Evolutionary conservation across 805 yeast genomes (phyloP).

Genomic region (Schwanniomyces sp.): DNA sequence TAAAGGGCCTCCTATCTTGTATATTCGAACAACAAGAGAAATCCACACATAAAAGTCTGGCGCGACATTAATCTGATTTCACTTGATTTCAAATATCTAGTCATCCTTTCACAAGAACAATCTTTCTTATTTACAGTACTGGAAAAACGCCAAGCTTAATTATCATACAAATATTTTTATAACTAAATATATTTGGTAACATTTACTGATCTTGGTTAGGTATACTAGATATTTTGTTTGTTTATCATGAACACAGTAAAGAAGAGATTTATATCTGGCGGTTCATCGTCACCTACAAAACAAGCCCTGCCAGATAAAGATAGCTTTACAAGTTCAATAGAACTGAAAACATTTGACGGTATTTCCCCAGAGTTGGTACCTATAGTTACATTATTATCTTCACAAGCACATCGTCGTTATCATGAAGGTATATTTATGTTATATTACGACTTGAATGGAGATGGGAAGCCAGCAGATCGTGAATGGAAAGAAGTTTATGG

Average conservation of each 20-base stretch:
- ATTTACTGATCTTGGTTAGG: not conserved
- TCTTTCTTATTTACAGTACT: not conserved
- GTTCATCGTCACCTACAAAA: slow-evolving; percentile 15
- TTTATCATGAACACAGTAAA: slow-evolving; percentile 8
- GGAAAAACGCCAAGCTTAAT: not conserved
- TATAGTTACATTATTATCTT: slow-evolving; percentile 68
- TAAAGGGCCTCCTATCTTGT: no score
- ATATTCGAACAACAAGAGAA: no score
- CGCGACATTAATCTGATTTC: not conserved
- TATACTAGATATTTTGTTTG: not conserved
- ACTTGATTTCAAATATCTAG: not conserved
- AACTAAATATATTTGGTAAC: not conserved
- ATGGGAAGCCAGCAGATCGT: slow-evolving; percentile 83
- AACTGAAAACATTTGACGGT: slow-evolving; percentile 16
- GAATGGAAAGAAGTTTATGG: slow-evolving; percentile 94
- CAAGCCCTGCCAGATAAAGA: not conserved
- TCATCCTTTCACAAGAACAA: not conserved
- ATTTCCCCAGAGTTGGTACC: slow-evolving; percentile 59
- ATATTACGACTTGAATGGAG: slow-evolving; percentile 71
- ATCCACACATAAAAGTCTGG: not conserved
- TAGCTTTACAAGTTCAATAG: not conserved
- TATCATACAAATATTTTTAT: not conserved
- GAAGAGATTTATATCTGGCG: slow-evolving; percentile 22
- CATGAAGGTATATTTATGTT: slow-evolving; percentile 76
- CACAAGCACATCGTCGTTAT: slow-evolving; percentile 74